phyloP scores from a whole-genome alignment of 2,329 filamentous ascomycete genomes.

The Bipolaris bicolor region DNA sequence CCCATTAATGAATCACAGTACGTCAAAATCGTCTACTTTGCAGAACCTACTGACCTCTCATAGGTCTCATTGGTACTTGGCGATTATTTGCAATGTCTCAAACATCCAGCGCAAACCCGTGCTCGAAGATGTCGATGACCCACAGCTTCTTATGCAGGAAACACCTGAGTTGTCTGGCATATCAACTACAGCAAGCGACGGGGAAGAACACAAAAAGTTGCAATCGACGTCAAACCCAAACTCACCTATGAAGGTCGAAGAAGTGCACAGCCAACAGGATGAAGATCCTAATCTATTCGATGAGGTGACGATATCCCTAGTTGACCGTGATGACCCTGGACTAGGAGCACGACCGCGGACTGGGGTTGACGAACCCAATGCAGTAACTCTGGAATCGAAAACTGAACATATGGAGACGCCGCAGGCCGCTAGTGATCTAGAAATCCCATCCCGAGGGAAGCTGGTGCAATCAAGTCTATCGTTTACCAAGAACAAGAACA shows the following conservation, averaged over 20 bases:
- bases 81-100: constrained; percentile 89
- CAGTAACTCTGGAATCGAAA: neutral
- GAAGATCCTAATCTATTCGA: constrained; percentile 31
- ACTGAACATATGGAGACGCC: neutral
- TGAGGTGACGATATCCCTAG: constrained; percentile 28
- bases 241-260: neutral
- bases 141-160: neutral
- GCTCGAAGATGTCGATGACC: constrained; percentile 16
- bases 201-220: neutral
- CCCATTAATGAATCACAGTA: constrained; percentile 78
- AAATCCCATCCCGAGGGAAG: constrained; percentile 1
- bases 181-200: neutral
- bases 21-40: constrained; percentile 7
- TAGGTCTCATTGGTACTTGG: constrained; percentile 82
- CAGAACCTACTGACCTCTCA: constrained; percentile 7
- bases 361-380: neutral
- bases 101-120: constrained; percentile 57
- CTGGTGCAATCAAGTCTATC: constrained; percentile 17
- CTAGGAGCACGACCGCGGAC: neutral
- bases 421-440: constrained; percentile 13
- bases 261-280: neutral
- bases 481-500: constrained; percentile 30
- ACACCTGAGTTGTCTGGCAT: neutral
- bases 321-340: constrained; percentile 26
- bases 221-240: neutral